A percentile compares a stretch with the other conserved stretches of the same genome.
phyloP scores from a whole-genome alignment of 768 basidiomycete genomes.

The Boletus vinaceobasis region DNA sequence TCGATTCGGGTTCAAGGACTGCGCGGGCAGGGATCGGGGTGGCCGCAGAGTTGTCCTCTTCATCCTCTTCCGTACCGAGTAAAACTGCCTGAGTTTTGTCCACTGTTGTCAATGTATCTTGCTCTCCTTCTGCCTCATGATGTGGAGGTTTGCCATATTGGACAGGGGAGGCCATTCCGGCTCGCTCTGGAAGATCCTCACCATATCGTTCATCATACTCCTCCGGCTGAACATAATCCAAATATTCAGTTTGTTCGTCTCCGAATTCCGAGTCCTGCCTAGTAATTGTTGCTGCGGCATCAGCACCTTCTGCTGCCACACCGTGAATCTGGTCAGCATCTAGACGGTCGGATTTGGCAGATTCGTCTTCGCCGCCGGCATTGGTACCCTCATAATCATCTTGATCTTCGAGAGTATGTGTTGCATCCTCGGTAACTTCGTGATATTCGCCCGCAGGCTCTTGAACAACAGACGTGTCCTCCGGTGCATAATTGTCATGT shows the following conservation, averaged over 20 bases:
- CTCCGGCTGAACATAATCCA: slow-evolving; percentile 31
- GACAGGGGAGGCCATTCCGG: slow-evolving; percentile 10
- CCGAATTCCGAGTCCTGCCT: slow-evolving; percentile 17
- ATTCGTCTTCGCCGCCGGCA: slow-evolving; percentile 17
- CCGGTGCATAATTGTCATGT: slow-evolving; percentile 9
- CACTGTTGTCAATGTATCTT: slow-evolving; percentile 14
- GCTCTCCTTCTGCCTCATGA: slow-evolving; percentile 24
- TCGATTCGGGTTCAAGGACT: slow-evolving; percentile 8
- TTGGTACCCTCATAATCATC: slow-evolving; percentile 18
- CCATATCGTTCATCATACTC: slow-evolving; percentile 37
- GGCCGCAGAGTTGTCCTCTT: slow-evolving; percentile 5
- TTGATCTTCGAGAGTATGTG: slow-evolving; percentile 21
- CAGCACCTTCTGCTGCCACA: slow-evolving; percentile 20
- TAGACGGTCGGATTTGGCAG: slow-evolving; percentile 15
- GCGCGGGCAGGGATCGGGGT: slow-evolving; percentile 14
- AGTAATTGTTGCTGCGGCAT: slow-evolving; percentile 6
- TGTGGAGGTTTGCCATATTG: slow-evolving; percentile 20
- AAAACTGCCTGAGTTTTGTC: slow-evolving; percentile 17
- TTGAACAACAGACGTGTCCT: neutral
- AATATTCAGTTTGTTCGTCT: slow-evolving; percentile 34
- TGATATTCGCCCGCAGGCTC: slow-evolving; percentile 17
- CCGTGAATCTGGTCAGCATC: slow-evolving; percentile 32
- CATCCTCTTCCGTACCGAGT: slow-evolving; percentile 13
- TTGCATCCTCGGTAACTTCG: slow-evolving; percentile 11
- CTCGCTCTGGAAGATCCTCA: slow-evolving; percentile 33